phyloP scores from a whole-genome alignment of 2,329 filamentous ascomycete species.

The Aspergillus hortae region DNA sequence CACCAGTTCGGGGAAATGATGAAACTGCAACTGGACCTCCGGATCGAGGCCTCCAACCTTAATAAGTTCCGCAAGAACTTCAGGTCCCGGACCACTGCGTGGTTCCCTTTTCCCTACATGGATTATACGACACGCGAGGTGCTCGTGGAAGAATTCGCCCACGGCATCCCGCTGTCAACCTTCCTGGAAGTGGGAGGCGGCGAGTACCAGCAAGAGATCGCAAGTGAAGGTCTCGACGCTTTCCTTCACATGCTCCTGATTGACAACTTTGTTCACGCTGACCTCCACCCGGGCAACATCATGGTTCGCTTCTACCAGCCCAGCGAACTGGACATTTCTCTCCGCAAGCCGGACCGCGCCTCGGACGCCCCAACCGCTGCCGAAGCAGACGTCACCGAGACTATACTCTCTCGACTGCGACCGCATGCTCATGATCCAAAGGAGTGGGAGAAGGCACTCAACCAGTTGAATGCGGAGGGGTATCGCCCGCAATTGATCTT shows the following conservation, averaged over 20 bases:
- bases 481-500: slow-evolving; percentile 94
- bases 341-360: slow-evolving; percentile 44
- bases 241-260: slow-evolving; percentile 95
- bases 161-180: slow-evolving; percentile 84
- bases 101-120: slow-evolving; percentile 91
- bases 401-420: slow-evolving; percentile 74
- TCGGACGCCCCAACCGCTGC: slow-evolving; percentile 45
- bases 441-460: slow-evolving; percentile 72
- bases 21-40: slow-evolving; percentile 90
- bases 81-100: slow-evolving; percentile 82
- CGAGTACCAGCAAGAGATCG: slow-evolving; percentile 89
- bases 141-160: slow-evolving; percentile 90
- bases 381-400: slow-evolving; percentile 75
- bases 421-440: slow-evolving; percentile 65
- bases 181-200: slow-evolving; percentile 91
- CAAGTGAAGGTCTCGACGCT: slow-evolving; percentile 89
- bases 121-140: slow-evolving; percentile 92
- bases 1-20: slow-evolving; percentile 97
- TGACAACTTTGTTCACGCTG: slow-evolving; percentile 96
- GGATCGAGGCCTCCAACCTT: slow-evolving; percentile 90
- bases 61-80: slow-evolving; percentile 85
- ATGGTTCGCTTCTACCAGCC: slow-evolving; percentile 98
- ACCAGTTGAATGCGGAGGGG: slow-evolving; percentile 76
- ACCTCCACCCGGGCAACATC: slow-evolving; percentile 95
- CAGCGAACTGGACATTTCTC: slow-evolving; percentile 63